Conservation (phyloP, 805 yeast species). For the Citeromyces matritensis region DNA sequence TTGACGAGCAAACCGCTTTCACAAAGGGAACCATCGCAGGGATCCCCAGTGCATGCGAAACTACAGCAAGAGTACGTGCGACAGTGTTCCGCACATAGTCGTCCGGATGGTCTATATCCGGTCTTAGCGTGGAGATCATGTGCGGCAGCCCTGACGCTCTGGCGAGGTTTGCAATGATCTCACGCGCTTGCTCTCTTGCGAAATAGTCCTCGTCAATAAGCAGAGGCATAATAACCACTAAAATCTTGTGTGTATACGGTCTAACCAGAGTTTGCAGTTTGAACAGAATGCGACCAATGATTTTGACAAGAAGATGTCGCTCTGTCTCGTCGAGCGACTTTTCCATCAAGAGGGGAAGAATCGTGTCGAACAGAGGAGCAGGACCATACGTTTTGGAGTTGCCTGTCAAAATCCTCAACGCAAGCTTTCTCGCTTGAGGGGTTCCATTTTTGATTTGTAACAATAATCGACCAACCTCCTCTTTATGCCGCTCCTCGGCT, state of each 20-base stretch:
- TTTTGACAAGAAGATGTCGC: slow-evolving; percentile 67
- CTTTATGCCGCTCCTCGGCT: slow-evolving; percentile 40
- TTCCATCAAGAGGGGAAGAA: slow-evolving; percentile 68
- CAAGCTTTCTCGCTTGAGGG: slow-evolving; percentile 48
- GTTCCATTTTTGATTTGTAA: slow-evolving; percentile 69
- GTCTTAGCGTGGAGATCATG: slow-evolving; percentile 65
- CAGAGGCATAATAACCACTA: slow-evolving; percentile 66
- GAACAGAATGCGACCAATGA: slow-evolving; percentile 53
- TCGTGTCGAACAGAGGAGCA: slow-evolving; percentile 44
- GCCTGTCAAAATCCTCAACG: slow-evolving; percentile 53
- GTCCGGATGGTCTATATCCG: slow-evolving; percentile 72
- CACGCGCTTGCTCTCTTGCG: slow-evolving; percentile 69
- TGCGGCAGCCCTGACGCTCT: slow-evolving; percentile 73
- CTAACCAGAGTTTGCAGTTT: slow-evolving; percentile 48
- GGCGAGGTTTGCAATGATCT: slow-evolving; percentile 57
- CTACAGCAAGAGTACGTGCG: slow-evolving; percentile 71
- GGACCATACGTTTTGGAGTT: slow-evolving; percentile 58
- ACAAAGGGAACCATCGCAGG: slow-evolving; percentile 63
- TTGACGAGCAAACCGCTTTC: slow-evolving; percentile 63
- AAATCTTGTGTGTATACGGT: slow-evolving; percentile 61
- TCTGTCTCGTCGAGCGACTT: slow-evolving; percentile 66
- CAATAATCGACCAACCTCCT: slow-evolving; percentile 45
- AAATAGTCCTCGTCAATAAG: slow-evolving; percentile 65
- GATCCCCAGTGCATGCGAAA: slow-evolving; percentile 67
- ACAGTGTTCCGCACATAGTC: slow-evolving; percentile 68